Base-by-base conservation (phyloP, 345 rosid genomes). In the Salix viminalis region DNA sequence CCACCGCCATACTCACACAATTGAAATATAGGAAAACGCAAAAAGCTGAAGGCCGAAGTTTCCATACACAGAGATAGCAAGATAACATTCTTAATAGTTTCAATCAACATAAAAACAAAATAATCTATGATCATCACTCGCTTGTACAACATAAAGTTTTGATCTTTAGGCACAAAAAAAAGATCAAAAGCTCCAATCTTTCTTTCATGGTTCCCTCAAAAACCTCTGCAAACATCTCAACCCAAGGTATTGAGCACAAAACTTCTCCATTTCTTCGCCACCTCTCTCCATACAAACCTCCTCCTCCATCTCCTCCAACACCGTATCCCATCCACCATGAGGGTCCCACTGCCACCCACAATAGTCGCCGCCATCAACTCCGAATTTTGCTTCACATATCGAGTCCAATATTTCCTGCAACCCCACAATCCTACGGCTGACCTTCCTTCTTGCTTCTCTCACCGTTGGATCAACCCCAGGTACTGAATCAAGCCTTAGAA, bases 171-270 rank as follows among this genome's bases (percentile, higher is more conserved):
- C 28, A 65, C 13, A 30, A 30, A 65, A 36, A 36, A 12, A 72
- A 37, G 66, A 36, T 46, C 50, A 46, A 23, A 37, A 36, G 15
- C 19, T 32, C 30, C 54, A 13, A 52, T 37, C 10, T 32, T 15
- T 62, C 64, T 36, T 60, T 67, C 46, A 75, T 19, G 73, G 79
- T 64, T 90, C 88, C 14, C 85, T 84, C 65, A 94, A 85, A 81
- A 92, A 94, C 79, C 97, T 86, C 86, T 91, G 92, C 72, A 94
- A 84, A 84, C 98, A 94, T 70, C 97, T 86, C 76, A 94, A 89
- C 14, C 98, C 98, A 81, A 94, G 82, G 78, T 91, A 85, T 75
- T 90, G 86, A 72, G 93, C 96, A 79, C 97, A 92, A 74, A 89
- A 94, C 67, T 81, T 88, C 82, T 91, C 94, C 98, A 92, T 79